phyloP scores from a whole-genome alignment of 768 basidiomycete species.

The Lactarius hengduanensis region DNA sequence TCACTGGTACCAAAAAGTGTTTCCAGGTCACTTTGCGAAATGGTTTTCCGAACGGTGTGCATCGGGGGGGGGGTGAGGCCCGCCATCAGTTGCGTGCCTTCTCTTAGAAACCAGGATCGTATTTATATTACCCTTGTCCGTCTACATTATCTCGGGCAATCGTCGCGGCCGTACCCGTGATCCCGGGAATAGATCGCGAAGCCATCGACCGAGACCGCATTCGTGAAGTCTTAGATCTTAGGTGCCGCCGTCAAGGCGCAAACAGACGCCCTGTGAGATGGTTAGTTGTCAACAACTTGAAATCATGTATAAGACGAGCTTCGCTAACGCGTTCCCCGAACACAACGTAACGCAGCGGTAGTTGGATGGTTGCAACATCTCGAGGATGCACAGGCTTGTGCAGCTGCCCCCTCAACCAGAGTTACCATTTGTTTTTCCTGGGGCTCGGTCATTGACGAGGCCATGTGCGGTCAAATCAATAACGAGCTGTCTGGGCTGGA shows the following conservation, averaged over 20 bases:
- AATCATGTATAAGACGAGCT: conserved; percentile 63
- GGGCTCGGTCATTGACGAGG: no score
- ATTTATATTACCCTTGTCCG: not conserved
- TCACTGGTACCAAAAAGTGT: no score
- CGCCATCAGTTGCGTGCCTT: not conserved
- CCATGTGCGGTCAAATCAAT: no score
- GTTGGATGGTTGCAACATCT: not conserved
- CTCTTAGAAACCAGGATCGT: not conserved
- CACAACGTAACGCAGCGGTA: conserved; percentile 38
- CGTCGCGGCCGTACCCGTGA: conserved; percentile 29
- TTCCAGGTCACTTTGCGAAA: no score
- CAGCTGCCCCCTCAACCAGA: conserved; percentile 32
- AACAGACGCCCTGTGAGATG: conserved; percentile 57
- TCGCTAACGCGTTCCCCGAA: conserved; percentile 45
- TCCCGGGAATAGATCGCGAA: conserved; percentile 35
- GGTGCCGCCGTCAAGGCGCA: conserved; percentile 56
- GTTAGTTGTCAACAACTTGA: conserved; percentile 49
- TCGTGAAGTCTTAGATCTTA: conserved; percentile 55
- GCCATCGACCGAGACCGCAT: conserved; percentile 42
- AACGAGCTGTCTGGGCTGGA: no score
- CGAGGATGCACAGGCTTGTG: no score
- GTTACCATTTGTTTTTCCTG: conserved; percentile 30
- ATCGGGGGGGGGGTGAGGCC: no score
- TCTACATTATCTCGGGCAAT: conserved; percentile 31
- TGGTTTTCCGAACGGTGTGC: not conserved